Evolutionary conservation across 2,329 filamentous ascomycete species (phyloP).

Genomic region (Elsinoe arachidis): DNA sequence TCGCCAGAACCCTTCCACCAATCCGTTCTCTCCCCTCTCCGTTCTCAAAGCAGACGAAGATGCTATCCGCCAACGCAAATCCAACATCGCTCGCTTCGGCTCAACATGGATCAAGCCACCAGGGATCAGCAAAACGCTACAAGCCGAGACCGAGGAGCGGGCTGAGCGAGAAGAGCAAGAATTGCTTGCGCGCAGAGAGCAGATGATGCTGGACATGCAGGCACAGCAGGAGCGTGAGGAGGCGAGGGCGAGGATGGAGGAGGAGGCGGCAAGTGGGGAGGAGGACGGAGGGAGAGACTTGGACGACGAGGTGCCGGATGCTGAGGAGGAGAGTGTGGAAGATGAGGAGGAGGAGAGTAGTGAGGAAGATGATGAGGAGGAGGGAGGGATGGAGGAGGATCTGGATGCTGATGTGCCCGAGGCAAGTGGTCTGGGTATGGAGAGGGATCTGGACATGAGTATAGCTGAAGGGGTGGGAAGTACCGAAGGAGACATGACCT

Average conservation of each 20-base stretch:
- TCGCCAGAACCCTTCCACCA: slow-evolving; percentile 26
- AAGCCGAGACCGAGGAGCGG: slow-evolving; percentile 82
- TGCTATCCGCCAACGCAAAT: slow-evolving; percentile 64
- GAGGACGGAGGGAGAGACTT: slow-evolving; percentile 47
- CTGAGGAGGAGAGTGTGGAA: slow-evolving; percentile 30
- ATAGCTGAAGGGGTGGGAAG: neutral
- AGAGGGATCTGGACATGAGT: slow-evolving; percentile 32
- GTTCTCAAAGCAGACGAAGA: slow-evolving; percentile 69
- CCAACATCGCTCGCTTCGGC: slow-evolving; percentile 79
- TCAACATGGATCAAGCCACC: slow-evolving; percentile 85
- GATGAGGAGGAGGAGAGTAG: slow-evolving; percentile 62
- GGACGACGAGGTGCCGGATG: slow-evolving; percentile 59
- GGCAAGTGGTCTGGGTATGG: slow-evolving; percentile 24
- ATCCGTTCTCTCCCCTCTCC: slow-evolving; percentile 52
- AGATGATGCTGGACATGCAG: slow-evolving; percentile 64
- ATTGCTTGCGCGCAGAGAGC: slow-evolving; percentile 62
- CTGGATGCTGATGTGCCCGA: slow-evolving; percentile 62
- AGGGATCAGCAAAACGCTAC: slow-evolving; percentile 78
- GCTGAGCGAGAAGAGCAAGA: slow-evolving; percentile 81
- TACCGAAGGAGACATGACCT: slow-evolving; percentile 45
- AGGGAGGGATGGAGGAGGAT: slow-evolving; percentile 49
- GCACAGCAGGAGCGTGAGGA: slow-evolving; percentile 52
- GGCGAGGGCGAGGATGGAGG: slow-evolving; percentile 27
- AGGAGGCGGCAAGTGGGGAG: slow-evolving; percentile 29
- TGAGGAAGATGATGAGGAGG: slow-evolving; percentile 39